Evolutionary conservation across 2,329 filamentous ascomycete genomes (phyloP).

Genomic region (Clonostachys rhizophaga): DNA sequence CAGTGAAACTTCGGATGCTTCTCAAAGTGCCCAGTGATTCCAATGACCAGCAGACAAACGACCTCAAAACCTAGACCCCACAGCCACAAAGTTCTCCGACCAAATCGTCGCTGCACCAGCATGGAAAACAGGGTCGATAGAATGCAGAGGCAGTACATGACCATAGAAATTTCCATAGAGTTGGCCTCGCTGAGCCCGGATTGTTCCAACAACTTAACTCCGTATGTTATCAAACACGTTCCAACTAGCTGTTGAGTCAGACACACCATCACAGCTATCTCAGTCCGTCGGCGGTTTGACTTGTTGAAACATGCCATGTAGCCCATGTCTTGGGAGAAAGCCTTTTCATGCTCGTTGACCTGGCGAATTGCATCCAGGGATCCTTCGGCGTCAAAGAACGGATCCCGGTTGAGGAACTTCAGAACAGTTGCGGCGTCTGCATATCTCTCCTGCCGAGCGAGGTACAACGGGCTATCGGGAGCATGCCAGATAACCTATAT

Average conservation of each 20-base stretch:
- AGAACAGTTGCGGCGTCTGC: slow-evolving; percentile 20
- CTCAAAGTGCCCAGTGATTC: slow-evolving; percentile 18
- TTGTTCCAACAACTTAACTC: slow-evolving; percentile 45
- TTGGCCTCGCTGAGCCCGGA: slow-evolving; percentile 33
- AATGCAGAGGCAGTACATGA: slow-evolving; percentile 30
- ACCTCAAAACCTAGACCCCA: slow-evolving; percentile 26
- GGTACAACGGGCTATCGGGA: slow-evolving; percentile 32
- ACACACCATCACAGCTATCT: slow-evolving; percentile 41
- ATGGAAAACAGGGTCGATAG: slow-evolving; percentile 37
- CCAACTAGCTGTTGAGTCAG: slow-evolving; percentile 48
- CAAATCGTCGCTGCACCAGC: slow-evolving; percentile 29
- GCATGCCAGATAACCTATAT: slow-evolving; percentile 22
- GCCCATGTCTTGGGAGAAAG: slow-evolving; percentile 8
- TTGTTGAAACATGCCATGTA: slow-evolving; percentile 27
- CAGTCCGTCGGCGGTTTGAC: slow-evolving; percentile 24
- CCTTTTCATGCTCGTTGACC: slow-evolving; percentile 26
- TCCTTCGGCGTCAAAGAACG: slow-evolving; percentile 20
- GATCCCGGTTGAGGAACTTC: slow-evolving; percentile 15
- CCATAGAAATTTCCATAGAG: slow-evolving; percentile 41
- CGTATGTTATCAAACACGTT: slow-evolving; percentile 46
- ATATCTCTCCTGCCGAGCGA: slow-evolving; percentile 21
- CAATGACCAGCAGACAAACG: slow-evolving; percentile 27
- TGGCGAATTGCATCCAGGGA: slow-evolving; percentile 28
- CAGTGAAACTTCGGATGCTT: slow-evolving; percentile 12
- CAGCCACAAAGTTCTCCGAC: slow-evolving; percentile 36